These are phyloP conservation scores for Ascochyta clinopodiicola DNA, from an alignment of 2,329 filamentous ascomycete genomes.

Conservation along the genomic window DNA sequence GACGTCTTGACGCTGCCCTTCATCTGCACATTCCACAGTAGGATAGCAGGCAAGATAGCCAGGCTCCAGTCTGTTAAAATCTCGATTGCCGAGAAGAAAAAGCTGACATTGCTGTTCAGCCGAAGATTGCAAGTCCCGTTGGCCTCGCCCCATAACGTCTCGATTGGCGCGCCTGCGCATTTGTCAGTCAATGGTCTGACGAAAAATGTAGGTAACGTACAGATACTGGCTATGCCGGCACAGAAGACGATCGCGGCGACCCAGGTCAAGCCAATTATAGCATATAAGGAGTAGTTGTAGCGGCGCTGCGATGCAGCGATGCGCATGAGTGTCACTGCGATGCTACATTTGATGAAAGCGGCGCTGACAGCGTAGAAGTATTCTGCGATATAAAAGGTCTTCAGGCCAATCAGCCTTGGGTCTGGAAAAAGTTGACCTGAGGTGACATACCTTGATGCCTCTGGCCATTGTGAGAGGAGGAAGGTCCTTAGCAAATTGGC, in stretches of 20 bases:
- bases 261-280: slow-evolving; percentile 21
- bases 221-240: slow-evolving; percentile 29
- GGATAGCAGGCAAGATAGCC: slow-evolving; percentile 25
- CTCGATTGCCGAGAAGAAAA: slow-evolving; percentile 32
- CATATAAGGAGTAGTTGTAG: slow-evolving; percentile 20
- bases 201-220: slow-evolving; percentile 5
- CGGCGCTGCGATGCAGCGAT: slow-evolving; percentile 20
- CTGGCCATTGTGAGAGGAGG: slow-evolving; percentile 18
- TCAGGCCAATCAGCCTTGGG: neutral
- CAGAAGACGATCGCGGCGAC: slow-evolving; percentile 27
- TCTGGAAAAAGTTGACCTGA: neutral
- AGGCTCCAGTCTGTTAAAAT: slow-evolving; percentile 30
- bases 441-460: slow-evolving; percentile 23
- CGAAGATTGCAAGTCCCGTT: slow-evolving; percentile 26
- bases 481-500: slow-evolving; percentile 20
- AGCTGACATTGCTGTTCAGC: slow-evolving; percentile 29
- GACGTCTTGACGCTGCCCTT: slow-evolving; percentile 51
- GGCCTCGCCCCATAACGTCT: slow-evolving; percentile 31
- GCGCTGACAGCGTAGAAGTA: slow-evolving; percentile 31
- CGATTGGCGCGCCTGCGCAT: slow-evolving; percentile 23
- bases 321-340: slow-evolving; percentile 28
- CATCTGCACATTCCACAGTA: slow-evolving; percentile 35
- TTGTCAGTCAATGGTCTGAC: neutral
- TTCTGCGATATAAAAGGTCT: slow-evolving; percentile 31
- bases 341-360: slow-evolving; percentile 30